Evolutionary conservation across 306 rosid species (phyloP), one percentile per base, ranked within the genome.

Genomic region (Medicago ruthenica): DNA sequence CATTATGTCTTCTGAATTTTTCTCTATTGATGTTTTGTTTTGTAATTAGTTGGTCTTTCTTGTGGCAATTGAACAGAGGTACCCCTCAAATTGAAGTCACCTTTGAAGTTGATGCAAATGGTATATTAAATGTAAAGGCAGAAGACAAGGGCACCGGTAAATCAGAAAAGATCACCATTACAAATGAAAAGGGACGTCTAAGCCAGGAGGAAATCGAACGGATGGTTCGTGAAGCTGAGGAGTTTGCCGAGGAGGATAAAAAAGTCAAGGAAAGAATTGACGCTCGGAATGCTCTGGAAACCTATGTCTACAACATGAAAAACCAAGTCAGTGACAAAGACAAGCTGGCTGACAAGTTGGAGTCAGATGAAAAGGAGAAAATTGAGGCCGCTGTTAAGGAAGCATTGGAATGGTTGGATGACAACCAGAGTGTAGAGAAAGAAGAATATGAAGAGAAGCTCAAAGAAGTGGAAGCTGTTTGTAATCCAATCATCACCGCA

Each of bases 51-150:
- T 61, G 22, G 6, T 67, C 59, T 73, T 78, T 42, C 21, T 9
- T 54, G 6, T 68, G 17, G 18, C 31, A 41, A 57, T 13, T 75
- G 42, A 81, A 85, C 90, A 96, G 99, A 84, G 99, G 99, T 55
- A 92, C 99, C 75, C 98, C 98, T 75, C 99, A 96, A 87, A 96
- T 96, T 61, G 99, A 96, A 84, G 99, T 96, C 70, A 96, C 99
- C 39, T 96, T 96, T 34, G 99, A 96, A 89, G 98, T 96, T 1
- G 99, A 96, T 74, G 99, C 99, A 24, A 96, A 96, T 9, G 99
- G 99, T 44, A 96, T 96, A 88, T 71, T 96, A 21, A 96, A 92
- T 54, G 98, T 96, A 0, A 96, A 85, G 84, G 99, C 99, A 15
- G 99, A 96, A 77, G 99, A 96, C 87, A 96, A 96, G 81, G 99